phyloP scores from a whole-genome alignment of 179 eudicot species.

The Spinacia oleracea region DNA sequence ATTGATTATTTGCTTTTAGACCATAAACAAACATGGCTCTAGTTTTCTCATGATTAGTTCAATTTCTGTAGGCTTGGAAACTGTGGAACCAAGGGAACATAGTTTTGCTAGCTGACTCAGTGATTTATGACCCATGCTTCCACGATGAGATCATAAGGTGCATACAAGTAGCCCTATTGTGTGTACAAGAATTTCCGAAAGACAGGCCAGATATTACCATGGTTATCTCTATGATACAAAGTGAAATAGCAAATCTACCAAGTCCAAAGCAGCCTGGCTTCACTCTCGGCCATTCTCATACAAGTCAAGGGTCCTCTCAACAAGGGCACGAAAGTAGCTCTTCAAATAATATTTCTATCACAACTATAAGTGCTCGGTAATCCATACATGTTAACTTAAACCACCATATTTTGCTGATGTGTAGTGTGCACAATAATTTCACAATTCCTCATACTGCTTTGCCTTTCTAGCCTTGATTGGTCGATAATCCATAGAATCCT shows the following conservation, averaged over 20 bases:
- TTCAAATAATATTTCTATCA: background rate
- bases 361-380: background rate
- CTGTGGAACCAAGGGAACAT: background rate
- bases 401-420: background rate
- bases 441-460: background rate
- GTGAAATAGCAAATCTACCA: conserved; percentile 17
- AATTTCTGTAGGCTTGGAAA: background rate
- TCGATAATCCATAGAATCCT: too few relatives aligned
- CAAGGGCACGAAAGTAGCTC: background rate
- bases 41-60: background rate
- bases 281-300: background rate
- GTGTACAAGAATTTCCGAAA: conserved; percentile 29
- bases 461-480: too few relatives aligned
- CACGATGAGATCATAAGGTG: conserved; percentile 4
- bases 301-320: background rate
- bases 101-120: background rate
- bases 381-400: background rate
- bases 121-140: background rate
- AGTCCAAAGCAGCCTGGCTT: conserved; percentile 18
- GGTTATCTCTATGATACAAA: conserved; percentile 30
- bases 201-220: conserved; percentile 34
- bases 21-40: background rate
- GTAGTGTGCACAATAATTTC: background rate
- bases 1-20: background rate
- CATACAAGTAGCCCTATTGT: conserved; percentile 33